phyloP scores from a whole-genome alignment of 2,329 filamentous ascomycete species.

The Arthrobotrys conoides region DNA sequence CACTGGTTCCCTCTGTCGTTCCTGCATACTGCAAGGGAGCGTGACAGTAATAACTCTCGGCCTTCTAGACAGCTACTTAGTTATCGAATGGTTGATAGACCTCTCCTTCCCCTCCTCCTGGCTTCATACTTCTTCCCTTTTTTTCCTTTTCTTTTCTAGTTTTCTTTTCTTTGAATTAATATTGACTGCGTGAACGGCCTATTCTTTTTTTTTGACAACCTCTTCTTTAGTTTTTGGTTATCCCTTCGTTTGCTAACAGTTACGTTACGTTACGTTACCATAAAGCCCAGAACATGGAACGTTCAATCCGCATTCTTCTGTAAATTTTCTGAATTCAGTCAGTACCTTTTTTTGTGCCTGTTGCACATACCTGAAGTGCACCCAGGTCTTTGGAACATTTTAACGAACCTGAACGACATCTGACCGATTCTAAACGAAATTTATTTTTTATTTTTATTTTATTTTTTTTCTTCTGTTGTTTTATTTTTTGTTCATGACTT shows the following conservation, averaged over 20 bases:
- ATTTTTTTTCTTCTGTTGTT: neutral
- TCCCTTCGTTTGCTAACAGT: slow-evolving; percentile 34
- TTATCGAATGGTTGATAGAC: slow-evolving; percentile 37
- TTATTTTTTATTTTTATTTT: neutral
- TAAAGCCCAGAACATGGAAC: slow-evolving; percentile 51
- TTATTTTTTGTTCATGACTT: slow-evolving; percentile 15
- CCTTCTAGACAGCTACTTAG: slow-evolving; percentile 2
- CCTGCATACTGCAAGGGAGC: slow-evolving; percentile 54
- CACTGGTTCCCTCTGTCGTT: slow-evolving; percentile 39
- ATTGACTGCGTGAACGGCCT: slow-evolving; percentile 12
- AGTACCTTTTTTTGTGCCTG: neutral
- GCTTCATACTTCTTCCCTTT: slow-evolving; percentile 1
- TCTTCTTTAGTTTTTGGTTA: slow-evolving; percentile 11
- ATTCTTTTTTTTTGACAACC: neutral
- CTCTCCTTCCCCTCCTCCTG: slow-evolving; percentile 21
- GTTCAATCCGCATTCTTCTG: slow-evolving; percentile 53
- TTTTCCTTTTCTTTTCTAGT: neutral
- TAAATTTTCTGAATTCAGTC: slow-evolving; percentile 48
- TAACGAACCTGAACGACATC: slow-evolving; percentile 16
- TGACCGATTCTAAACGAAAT: slow-evolving; percentile 4
- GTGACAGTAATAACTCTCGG: slow-evolving; percentile 12
- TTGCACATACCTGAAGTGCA: slow-evolving; percentile 36
- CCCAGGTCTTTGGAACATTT: neutral
- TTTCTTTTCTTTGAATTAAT: neutral
- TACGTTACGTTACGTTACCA: neutral